Evolutionary conservation across 805 yeast genomes (phyloP).

Genomic region (Groenewaldozyma salmanticensis): DNA sequence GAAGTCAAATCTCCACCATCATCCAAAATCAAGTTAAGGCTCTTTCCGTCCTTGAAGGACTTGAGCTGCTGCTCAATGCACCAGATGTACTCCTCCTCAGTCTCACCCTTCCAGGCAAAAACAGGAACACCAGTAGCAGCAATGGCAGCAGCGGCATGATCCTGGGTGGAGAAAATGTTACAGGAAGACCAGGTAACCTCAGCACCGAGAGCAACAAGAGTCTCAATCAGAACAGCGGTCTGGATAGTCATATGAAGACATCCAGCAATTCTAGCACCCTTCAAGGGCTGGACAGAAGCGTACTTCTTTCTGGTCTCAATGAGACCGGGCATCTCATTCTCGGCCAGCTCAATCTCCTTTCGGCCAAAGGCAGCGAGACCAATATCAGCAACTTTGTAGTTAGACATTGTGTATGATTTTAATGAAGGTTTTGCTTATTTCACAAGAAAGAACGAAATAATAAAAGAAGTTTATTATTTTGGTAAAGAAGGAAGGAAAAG

Average conservation of each 20-base stretch:
- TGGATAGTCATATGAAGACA: conserved; percentile 99
- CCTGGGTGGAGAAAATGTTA: conserved; percentile 99
- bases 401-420: conserved; percentile 22
- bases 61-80: conserved; percentile 98
- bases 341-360: conserved; percentile 97
- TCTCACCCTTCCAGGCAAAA: conserved; percentile 99
- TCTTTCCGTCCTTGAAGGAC: conserved; percentile 92
- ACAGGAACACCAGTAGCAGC: conserved; percentile 99
- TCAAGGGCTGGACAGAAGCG: conserved; percentile 86
- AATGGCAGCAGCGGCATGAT: conserved; percentile 99
- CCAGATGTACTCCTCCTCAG: conserved; percentile 99
- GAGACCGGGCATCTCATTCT: conserved; percentile 99
- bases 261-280: conserved; percentile 98
- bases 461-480: background rate
- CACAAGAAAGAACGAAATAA: background rate
- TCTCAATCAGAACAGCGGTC: conserved; percentile 97
- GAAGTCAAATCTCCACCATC: conserved; percentile 99
- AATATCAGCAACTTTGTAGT: conserved; percentile 95
- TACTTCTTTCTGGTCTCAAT: conserved; percentile 94
- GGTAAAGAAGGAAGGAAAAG: conserved; percentile 1
- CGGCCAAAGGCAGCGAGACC: conserved; percentile 99
- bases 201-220: conserved; percentile 94
- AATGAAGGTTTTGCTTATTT: too few species aligned
- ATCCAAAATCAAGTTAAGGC: conserved; percentile 93
- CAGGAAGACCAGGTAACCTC: conserved; percentile 99